Percentiles rank a stretch among this genome's conserved stretches.
phyloP scores from a whole-genome alignment of 257 asterid species.

The Penstemon barbatus region DNA sequence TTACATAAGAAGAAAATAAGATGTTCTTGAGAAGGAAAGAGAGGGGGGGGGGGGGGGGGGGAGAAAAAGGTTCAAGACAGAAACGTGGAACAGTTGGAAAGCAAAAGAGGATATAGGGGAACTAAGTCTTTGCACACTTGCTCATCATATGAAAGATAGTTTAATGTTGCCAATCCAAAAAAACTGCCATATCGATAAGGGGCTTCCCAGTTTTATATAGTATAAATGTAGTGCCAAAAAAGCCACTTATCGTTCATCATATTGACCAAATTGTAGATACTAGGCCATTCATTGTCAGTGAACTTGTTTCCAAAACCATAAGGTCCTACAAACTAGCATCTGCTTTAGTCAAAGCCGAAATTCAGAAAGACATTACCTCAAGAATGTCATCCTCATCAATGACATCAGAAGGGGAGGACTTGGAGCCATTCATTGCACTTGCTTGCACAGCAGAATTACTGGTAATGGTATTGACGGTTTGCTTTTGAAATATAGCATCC shows the following conservation, averaged over 20 bases:
- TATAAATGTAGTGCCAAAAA: not conserved
- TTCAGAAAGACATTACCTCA: constrained; percentile 55
- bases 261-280: not conserved
- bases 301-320: constrained; percentile 11
- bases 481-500: constrained; percentile 35
- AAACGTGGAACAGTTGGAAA: not conserved
- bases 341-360: constrained; percentile 12
- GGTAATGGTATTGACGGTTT: constrained; percentile 33
- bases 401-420: constrained; percentile 33
- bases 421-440: constrained; percentile 33
- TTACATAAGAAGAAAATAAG: too few species aligned
- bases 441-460: constrained; percentile 34
- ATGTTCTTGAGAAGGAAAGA: too few species aligned
- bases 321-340: constrained; percentile 7
- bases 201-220: too few species aligned
- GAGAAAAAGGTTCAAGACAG: too few species aligned
- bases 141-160: too few species aligned
- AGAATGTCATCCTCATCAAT: constrained; percentile 74
- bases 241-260: constrained; percentile 15
- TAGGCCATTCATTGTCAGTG: constrained; percentile 11
- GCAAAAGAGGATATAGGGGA: not conserved
- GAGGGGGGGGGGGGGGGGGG: too few species aligned
- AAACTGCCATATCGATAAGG: too few species aligned
- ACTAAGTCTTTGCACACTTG: not conserved
- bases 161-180: too few species aligned